Evolutionary conservation across 2,329 filamentous ascomycete species (phyloP).

Genomic region (Hymenoscyphus infarciens): DNA sequence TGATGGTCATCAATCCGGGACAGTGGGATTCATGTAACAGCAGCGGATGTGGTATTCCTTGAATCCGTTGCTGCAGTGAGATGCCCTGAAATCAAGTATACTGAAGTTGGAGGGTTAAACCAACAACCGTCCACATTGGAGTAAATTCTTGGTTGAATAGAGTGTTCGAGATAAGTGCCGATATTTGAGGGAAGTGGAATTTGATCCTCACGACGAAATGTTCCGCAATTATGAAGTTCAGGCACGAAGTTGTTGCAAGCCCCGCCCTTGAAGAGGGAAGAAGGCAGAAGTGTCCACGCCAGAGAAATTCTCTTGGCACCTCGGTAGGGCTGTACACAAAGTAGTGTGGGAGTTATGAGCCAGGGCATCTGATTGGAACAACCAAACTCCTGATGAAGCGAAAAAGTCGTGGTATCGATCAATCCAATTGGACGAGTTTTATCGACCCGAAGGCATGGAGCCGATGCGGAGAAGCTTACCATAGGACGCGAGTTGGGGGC

Average conservation of each 20-base stretch:
- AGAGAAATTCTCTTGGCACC: neutral
- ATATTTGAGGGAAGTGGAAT: too few species aligned
- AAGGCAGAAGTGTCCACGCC: neutral
- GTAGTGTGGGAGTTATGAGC: neutral
- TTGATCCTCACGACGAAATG: too few species aligned
- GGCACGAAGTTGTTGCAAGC: neutral
- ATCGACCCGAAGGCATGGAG: neutral
- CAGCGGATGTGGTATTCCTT: too few species aligned
- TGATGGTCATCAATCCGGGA: too few species aligned
- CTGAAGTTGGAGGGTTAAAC: too few species aligned
- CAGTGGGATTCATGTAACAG: too few species aligned
- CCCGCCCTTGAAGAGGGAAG: neutral
- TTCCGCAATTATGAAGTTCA: too few species aligned
- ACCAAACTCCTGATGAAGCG: neutral
- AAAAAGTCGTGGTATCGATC: neutral
- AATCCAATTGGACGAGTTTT: neutral
- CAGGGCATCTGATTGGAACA: neutral
- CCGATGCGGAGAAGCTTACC: neutral
- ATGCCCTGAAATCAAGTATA: too few species aligned
- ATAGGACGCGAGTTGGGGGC: neutral
- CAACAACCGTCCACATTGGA: too few species aligned
- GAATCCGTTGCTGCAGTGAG: too few species aligned
- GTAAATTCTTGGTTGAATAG: too few species aligned
- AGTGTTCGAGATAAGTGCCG: too few species aligned
- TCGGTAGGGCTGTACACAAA: neutral